Base-by-base conservation (phyloP, 2,329 filamentous ascomycete genomes). In the Penicillium sp. region DNA sequence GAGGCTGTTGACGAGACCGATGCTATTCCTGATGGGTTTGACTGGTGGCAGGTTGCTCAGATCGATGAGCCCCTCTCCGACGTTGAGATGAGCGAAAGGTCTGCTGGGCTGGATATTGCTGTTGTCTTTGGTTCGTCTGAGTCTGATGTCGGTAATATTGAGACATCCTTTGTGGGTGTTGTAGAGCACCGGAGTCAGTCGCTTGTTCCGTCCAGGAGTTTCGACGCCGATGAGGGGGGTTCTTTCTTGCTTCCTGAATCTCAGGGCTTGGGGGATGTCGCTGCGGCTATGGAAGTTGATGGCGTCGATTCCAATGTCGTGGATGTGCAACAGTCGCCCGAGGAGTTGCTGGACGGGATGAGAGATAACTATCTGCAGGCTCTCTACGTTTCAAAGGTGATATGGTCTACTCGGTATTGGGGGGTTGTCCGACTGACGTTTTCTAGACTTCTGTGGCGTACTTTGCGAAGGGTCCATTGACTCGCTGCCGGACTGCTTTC, bases 391-490 rank as follows among this genome's bases (percentile, higher is more conserved):
- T 77, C 76, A 32, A 77, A 77, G 68, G 74, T 76, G 56, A 53
- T 50, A 8, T 34, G 22, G 18, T 56, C 16, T 4, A 14, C 7
- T 22, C 24, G 9, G 18, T 42, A 37, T 34, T 18, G 44, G 22
- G 16, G 5, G 10, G 2, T 16, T 52, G 34, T 38, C 61, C 67
- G 18, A 69, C 55, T 55, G 34, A 38, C 24, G n/a, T 10, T 56
- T 26, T 29, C 13, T 47, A 78, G 70, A 75, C 77, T n/a, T 79
- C 78, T 29, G 67, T 81, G 52, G 79, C 78, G 52, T 81, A 80
- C 61, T 81, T 80, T 63, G 78, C 78, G 35, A 81, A 81, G 67
- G 78, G 79, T 5, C 78, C 79, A 16, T 65, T 81, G 49, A 72
- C 78, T 14, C 75, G 79, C 29, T 78, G 75, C 29, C 74, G 79